Percentiles rank a stretch among this genome's conserved stretches.
phyloP scores from a whole-genome alignment of 148 eudicot genomes.

The Rheum nobile region DNA sequence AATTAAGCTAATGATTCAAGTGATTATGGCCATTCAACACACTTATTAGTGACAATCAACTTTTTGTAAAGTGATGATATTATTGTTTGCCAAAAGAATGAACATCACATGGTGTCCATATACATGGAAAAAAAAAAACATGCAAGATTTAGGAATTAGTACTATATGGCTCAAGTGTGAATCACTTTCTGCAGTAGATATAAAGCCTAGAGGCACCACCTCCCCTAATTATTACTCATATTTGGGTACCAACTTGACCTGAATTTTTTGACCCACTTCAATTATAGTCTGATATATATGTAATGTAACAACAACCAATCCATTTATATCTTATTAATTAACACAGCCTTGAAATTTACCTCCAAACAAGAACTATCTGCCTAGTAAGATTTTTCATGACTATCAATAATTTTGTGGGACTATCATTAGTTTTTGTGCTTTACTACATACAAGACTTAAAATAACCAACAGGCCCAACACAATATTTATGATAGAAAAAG shows the following conservation, averaged over 20 bases:
- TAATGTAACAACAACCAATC: neutral
- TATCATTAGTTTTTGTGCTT: neutral
- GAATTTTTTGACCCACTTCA: neutral
- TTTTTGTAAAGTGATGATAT: neutral
- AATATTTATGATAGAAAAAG: neutral
- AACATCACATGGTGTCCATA: conserved; percentile 2
- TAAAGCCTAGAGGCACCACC: neutral
- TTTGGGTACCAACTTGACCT: conserved; percentile 2
- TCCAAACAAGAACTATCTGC: neutral
- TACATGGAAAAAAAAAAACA: neutral
- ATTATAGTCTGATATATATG: neutral
- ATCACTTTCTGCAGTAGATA: conserved; percentile 4
- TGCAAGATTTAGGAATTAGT: neutral
- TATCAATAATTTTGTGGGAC: neutral
- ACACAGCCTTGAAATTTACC: neutral
- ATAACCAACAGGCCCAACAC: neutral
- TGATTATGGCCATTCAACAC: neutral
- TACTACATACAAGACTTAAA: neutral
- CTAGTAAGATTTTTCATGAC: neutral
- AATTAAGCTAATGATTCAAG: neutral
- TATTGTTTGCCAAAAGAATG: neutral
- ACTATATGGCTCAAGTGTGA: neutral
- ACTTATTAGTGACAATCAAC: neutral
- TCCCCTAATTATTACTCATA: neutral
- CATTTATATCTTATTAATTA: neutral